Conservation (phyloP, 192 early-diverging fungal species). For the Spinellus fusiger region DNA sequence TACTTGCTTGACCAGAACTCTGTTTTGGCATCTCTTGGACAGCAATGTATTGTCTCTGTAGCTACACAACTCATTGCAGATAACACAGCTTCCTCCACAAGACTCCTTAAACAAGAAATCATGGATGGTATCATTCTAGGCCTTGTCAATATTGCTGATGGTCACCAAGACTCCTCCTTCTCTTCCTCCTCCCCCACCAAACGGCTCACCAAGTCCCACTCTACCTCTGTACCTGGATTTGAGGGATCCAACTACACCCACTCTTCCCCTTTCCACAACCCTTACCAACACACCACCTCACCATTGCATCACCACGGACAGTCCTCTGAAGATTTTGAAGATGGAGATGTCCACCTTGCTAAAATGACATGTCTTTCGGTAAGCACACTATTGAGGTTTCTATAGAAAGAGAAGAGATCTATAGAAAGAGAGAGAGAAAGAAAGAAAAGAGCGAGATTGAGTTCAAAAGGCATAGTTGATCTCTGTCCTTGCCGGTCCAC, state of each 20-base stretch:
- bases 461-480: no score
- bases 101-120: conserved; percentile 35
- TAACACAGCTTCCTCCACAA: not conserved
- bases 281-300: no score
- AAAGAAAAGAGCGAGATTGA: not conserved
- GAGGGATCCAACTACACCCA: not conserved
- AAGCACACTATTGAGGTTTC: not conserved
- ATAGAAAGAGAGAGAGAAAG: not conserved
- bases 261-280: no score
- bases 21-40: conserved; percentile 38
- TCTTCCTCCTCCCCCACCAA: conserved; percentile 17
- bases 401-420: not conserved
- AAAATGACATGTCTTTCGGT: conserved; percentile 37
- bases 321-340: conserved; percentile 17
- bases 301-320: not conserved
- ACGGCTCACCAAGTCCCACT: not conserved
- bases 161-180: no score
- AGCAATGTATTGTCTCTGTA: conserved; percentile 38
- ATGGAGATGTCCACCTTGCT: conserved; percentile 30
- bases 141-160: conserved; percentile 23
- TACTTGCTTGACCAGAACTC: conserved; percentile 50
- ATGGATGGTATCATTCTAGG: conserved; percentile 46
- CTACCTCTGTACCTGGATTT: conserved; percentile 18
- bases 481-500: conserved; percentile 31
- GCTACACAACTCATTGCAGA: conserved; percentile 30